A percentile compares a stretch with the other conserved stretches of the same genome.
Conservation (phyloP, 306 rosid species). For the Trifolium repens region DNA sequence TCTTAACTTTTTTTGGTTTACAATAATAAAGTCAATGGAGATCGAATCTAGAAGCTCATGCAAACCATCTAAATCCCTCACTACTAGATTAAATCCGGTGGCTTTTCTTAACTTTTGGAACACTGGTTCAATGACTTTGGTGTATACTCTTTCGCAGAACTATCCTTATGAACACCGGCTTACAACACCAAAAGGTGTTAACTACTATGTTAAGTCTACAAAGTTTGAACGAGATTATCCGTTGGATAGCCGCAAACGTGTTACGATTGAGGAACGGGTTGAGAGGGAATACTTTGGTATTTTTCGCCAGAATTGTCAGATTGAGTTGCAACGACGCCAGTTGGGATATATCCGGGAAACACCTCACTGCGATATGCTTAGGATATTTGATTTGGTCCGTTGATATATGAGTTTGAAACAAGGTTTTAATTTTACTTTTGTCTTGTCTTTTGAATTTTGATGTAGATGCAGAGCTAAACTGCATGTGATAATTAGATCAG, state of each 20-base stretch:
- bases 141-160: conserved; percentile 59
- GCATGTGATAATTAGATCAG: conserved; percentile 21
- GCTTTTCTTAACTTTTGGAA: too few relatives aligned
- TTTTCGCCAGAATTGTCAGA: conserved; percentile 78
- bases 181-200: conserved; percentile 72
- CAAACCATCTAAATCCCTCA: too few relatives aligned
- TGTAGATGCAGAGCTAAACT: conserved; percentile 42
- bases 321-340: conserved; percentile 84
- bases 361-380: conserved; percentile 84
- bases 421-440: conserved; percentile 47
- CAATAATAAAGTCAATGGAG: too few relatives aligned
- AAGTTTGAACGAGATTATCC: conserved; percentile 77
- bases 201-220: conserved; percentile 76
- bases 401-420: conserved; percentile 41
- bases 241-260: conserved; percentile 47
- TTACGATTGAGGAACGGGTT: conserved; percentile 53
- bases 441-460: conserved; percentile 35
- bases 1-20: conserved; percentile 63
- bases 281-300: conserved; percentile 78
- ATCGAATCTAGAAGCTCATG: too few relatives aligned
- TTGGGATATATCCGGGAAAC: conserved; percentile 90
- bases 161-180: conserved; percentile 72
- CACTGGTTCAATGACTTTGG: conserved; percentile 49
- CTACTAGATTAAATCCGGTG: too few relatives aligned
- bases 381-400: conserved; percentile 55